Evolutionary conservation across 2,329 filamentous ascomycete species (phyloP).

Genomic region (Chaetomium olivaceum): DNA sequence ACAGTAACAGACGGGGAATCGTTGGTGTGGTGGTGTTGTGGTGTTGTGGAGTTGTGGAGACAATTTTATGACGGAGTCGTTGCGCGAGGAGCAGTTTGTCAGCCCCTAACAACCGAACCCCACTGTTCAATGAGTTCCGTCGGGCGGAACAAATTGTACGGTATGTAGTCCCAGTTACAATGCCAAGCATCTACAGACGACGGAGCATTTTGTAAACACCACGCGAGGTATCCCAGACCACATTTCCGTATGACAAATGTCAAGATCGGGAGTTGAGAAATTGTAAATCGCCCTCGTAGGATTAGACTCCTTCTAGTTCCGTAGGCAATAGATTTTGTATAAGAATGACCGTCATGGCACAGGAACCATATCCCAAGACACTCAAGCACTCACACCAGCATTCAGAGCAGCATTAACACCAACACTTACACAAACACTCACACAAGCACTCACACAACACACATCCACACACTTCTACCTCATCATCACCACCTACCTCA

Average conservation of each 20-base stretch:
- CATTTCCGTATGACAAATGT: not conserved
- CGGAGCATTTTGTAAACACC: conserved; percentile 8
- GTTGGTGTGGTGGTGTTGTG: not conserved
- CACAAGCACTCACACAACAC: too few relatives aligned
- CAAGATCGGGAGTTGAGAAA: not conserved
- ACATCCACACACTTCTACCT: not conserved
- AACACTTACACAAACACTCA: too few relatives aligned
- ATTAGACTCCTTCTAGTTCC: not conserved
- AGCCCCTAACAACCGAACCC: not conserved
- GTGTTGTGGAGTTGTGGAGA: not conserved
- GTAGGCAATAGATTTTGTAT: not conserved
- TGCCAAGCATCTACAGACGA: not conserved
- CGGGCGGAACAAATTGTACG: conserved; percentile 6
- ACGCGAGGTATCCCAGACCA: too few relatives aligned
- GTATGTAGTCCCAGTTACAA: too few relatives aligned
- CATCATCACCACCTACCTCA: not conserved
- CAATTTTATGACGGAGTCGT: not conserved
- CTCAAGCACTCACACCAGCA: not conserved
- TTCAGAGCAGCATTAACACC: not conserved
- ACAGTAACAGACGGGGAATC: not conserved
- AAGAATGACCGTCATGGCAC: not conserved
- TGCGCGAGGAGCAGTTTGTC: not conserved
- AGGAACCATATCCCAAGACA: not conserved
- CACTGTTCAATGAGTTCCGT: not conserved
- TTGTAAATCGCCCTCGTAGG: not conserved